Evolutionary conservation across 495 filamentous ascomycete genomes (phyloP).

Genomic region (Zalerion maritima): DNA sequence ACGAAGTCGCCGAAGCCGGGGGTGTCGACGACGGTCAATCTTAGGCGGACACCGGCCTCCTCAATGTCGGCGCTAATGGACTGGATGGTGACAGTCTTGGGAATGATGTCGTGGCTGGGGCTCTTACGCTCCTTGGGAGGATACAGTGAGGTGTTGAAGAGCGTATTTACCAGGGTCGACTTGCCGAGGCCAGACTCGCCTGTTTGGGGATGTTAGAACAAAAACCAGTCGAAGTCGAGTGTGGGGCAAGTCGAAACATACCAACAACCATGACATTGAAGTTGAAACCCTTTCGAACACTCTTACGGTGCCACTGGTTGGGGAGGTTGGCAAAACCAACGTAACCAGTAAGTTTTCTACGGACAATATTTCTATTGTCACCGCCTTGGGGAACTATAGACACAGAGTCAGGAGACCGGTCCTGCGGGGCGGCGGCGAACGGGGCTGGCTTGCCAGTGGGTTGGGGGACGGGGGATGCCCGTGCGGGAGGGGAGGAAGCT

Average conservation of each 20-base stretch:
- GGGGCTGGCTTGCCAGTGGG: constrained; percentile 46
- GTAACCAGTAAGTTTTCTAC: constrained; percentile 94
- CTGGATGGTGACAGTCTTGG: constrained; percentile 97
- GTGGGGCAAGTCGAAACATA: constrained; percentile 29
- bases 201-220: constrained; percentile 19
- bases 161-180: constrained; percentile 96
- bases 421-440: constrained; percentile 36
- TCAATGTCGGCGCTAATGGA: constrained; percentile 98
- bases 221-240: not conserved
- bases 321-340: constrained; percentile 98
- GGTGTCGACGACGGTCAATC: constrained; percentile 92
- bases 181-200: constrained; percentile 99
- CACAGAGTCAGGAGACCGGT: constrained; percentile 73
- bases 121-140: constrained; percentile 95
- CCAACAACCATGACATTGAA: constrained; percentile 99
- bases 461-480: constrained; percentile 18
- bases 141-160: constrained; percentile 99
- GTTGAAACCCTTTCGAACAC: constrained; percentile 99
- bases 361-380: constrained; percentile 94
- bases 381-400: constrained; percentile 52
- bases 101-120: constrained; percentile 92
- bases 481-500: constrained; percentile 11
- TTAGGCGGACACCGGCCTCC: constrained; percentile 95
- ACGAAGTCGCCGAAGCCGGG: constrained; percentile 98
- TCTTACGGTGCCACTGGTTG: constrained; percentile 99